Base-by-base conservation (phyloP, 805 yeast species). In the Schizosaccharomyces osmophilus region DNA sequence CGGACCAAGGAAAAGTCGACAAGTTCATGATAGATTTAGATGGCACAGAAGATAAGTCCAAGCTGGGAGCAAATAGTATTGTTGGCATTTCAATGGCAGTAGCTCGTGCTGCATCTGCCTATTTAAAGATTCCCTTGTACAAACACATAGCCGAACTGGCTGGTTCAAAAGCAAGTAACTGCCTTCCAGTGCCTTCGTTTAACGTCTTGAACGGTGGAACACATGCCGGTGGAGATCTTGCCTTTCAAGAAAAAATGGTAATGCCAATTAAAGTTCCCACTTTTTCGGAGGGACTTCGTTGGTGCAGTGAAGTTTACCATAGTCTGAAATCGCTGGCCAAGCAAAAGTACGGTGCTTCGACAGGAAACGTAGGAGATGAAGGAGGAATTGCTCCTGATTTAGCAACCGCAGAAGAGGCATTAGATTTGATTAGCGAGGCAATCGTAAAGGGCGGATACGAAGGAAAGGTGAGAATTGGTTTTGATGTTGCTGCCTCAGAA, bases 381-480 rank as follows among this genome's bases (percentile, higher is more conserved):
- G 98, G 98, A 84, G 98, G 98, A 83, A 96, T 90, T 80, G 98
- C 98, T 71, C 98, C 98, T 77, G 87, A 88, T 77, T 83, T 93
- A 68, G 80, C 84, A 68, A 82, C 96, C 70, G 90, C 98, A 73
- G 86, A 82, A 77, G 97, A 90, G 82, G 98, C 97, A 69, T 80
- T 90, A 68, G 97, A 93, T 79, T 83, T 90, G 75, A 87, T 90
- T 75, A 80, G 81, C 69, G 84, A 76, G 67, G 87, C 98, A 72
- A 90, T 93, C 74, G 86, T 82, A 74, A 75, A 78, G 69, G 96
- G 97, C 69, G 98, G 98, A 73, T 89, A 90, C 85, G 84, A 82
- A 66, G 97, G 96, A 75, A 77, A 82, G 78, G 83, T 90, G 73
- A 78, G 81, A 71, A 93, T 90, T 74, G 98, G 95, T 72, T 77